Conservation (phyloP, 495 filamentous ascomycete species). For the Darksidea phi region DNA sequence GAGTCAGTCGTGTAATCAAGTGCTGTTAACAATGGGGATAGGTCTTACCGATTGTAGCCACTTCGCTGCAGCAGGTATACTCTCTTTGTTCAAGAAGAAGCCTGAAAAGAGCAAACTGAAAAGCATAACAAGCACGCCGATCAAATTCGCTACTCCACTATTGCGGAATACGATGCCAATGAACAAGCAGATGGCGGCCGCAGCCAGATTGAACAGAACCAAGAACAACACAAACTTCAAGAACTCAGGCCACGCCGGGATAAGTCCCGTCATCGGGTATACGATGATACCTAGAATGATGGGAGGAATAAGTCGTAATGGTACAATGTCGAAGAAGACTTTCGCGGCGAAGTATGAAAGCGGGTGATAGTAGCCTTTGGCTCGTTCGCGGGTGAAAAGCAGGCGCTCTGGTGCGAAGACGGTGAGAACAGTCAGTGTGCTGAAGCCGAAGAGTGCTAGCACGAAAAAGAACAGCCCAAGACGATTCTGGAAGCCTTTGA, state of each 20-base stretch:
- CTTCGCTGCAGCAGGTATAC: slow-evolving; percentile 74
- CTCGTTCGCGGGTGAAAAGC: slow-evolving; percentile 88
- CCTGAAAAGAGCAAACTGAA: slow-evolving; percentile 95
- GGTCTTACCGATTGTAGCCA: slow-evolving; percentile 79
- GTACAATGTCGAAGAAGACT: slow-evolving; percentile 92
- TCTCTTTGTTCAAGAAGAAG: slow-evolving; percentile 88
- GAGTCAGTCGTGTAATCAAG: too few species aligned
- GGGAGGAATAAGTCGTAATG: slow-evolving; percentile 87
- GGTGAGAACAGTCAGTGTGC: slow-evolving; percentile 86
- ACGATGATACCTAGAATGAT: slow-evolving; percentile 96
- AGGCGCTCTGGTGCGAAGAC: slow-evolving; percentile 93
- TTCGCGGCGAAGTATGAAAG: slow-evolving; percentile 96
- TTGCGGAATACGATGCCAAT: slow-evolving; percentile 95
- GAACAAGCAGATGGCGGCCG: slow-evolving; percentile 89
- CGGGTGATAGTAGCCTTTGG: slow-evolving; percentile 97
- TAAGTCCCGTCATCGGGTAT: slow-evolving; percentile 97
- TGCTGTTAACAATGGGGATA: neutral
- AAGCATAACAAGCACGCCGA: slow-evolving; percentile 95
- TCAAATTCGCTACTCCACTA: slow-evolving; percentile 86
- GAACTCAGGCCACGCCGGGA: slow-evolving; percentile 79
- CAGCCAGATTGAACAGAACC: slow-evolving; percentile 93
- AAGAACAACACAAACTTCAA: slow-evolving; percentile 87
- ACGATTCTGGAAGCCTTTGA: slow-evolving; percentile 95
- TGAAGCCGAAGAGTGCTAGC: slow-evolving; percentile 93
- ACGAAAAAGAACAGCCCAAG: slow-evolving; percentile 99